Evolutionary conservation across 1,284 basidiomycete genomes (phyloP), one percentile per base, ranked within the genome.

Genomic region (Puccinia horiana): DNA sequence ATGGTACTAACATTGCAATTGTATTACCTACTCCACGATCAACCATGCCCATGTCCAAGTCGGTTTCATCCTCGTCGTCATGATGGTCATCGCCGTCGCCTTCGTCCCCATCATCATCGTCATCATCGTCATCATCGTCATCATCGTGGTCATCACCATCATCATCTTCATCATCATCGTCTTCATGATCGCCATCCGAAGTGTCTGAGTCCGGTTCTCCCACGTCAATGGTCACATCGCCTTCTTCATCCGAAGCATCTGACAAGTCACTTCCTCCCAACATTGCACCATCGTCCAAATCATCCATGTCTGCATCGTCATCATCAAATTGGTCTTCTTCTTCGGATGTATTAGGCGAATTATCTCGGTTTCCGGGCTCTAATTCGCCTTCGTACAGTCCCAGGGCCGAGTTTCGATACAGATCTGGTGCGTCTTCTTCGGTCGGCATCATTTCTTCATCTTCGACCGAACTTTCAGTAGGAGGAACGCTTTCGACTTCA

Each of bases 361-460:
- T 61, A 2, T 81, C 70, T 63, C 78, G 78, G 72, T 81, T 81
- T 37, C 78, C 78, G 16, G 78, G 78, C 67, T 85, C 85, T 84
- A 86, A 85, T 83, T 87, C 86, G 49, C 86, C 86, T 26, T 90
- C 92, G 86, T 88, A 93, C 95, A 99, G 96, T 85, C 96, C 97
- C 56, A 99, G 90, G 6, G 95, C 93, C 0, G 96, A 99, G 87
- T 96, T 97, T 83, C 96, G 92, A 88, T 99, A 99, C 32, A 99
- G 89, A 87, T 99, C 94, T 9, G 94, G 94, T 0, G 94, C 94
- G 85, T 94, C 94, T 85, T 93, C 93, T 35, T 88, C 89, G 44
- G 87, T 88, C 61, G 86, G 88, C 74, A 86, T 74, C 73, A 78
- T 76, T 76, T 76, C 81, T 52, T 73, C 81, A 47, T 70, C 74